Evolutionary conservation across 768 basidiomycete species (phyloP), one percentile per base, ranked within the genome.

Genomic region (Mycena galopus): DNA sequence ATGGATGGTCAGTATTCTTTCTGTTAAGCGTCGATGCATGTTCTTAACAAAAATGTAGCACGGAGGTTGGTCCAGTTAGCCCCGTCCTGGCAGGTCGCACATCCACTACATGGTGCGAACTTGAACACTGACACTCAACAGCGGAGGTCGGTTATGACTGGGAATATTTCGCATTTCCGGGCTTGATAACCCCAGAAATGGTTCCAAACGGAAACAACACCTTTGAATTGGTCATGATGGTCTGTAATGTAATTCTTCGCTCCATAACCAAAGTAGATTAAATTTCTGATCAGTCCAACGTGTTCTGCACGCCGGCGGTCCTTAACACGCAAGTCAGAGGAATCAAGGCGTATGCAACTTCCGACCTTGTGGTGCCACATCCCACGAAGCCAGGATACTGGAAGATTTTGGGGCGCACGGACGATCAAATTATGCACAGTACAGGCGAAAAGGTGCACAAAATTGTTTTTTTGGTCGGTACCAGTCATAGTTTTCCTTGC

Each of bases 291-390:
- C 37, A 78, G 80, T 56, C 75, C 30, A 77, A 70, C 42, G 59
- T 55, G 44, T 77, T 73, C 57, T 72, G 74, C 25, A 67, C 60
- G 14, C 79, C 78, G 4, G 29, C 67, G n/a, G 76, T 79, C 0
- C 69, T 81, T 51, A 88, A 88, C 72, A 60, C 79, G 12, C 73
- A 79, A 57, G 60, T 84, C 2, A 74, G 82, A 2, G 88, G 86
- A 3, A 73, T 75, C 21, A 77, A 79, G 23, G 86, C 83, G 16
- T 88, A 86, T 53, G 79, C 85, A 2, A 87, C 86, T 1, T 77
- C 80, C 0, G 88, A 88, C 74, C 56, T 88, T 2, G 78, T 89
- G 19, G 67, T 81, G 0, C 82, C 83, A 32, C 88, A 89, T 73
- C 86, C 88, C 0, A 82, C 81, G 0, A 84, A 81, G 32, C 68